Evolutionary conservation across 116 monocot species (phyloP).

Genomic region (Thalassia testudinum): DNA sequence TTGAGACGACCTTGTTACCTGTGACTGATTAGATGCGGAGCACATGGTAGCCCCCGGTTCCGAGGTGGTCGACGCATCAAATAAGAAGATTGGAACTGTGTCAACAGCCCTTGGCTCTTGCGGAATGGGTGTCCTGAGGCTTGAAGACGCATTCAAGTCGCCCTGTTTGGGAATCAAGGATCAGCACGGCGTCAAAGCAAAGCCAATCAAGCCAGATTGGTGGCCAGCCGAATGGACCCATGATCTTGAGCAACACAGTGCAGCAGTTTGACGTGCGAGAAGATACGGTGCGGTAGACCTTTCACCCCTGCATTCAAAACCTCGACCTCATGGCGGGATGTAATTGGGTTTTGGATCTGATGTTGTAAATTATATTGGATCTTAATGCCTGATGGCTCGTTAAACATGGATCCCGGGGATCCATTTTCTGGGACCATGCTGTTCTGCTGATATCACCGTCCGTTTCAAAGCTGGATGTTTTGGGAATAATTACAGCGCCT

Average conservation of each 20-base stretch:
- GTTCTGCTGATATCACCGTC: no score
- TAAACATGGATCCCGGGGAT: no score
- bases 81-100: constrained; percentile 61
- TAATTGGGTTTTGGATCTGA: no score
- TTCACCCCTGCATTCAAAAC: no score
- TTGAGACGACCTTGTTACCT: no score
- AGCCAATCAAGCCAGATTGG: constrained; percentile 62
- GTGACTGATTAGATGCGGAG: constrained; percentile 42
- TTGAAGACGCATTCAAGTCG: constrained; percentile 49
- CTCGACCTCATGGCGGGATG: no score
- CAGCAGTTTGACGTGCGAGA: constrained; percentile 13
- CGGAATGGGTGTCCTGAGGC: constrained; percentile 71
- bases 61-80: constrained; percentile 43
- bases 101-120: constrained; percentile 35
- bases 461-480: no score
- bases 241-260: constrained; percentile 22
- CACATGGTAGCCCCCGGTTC: constrained; percentile 51
- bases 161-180: constrained; percentile 39
- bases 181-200: constrained; percentile 26
- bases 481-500: no score
- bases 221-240: constrained; percentile 83
- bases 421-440: no score
- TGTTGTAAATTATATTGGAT: no score
- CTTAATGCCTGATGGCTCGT: no score
- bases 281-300: no score